These are phyloP conservation scores for Durotheca rogersii DNA, from an alignment of 495 filamentous ascomycete genomes.

Conservation along the genomic window DNA sequence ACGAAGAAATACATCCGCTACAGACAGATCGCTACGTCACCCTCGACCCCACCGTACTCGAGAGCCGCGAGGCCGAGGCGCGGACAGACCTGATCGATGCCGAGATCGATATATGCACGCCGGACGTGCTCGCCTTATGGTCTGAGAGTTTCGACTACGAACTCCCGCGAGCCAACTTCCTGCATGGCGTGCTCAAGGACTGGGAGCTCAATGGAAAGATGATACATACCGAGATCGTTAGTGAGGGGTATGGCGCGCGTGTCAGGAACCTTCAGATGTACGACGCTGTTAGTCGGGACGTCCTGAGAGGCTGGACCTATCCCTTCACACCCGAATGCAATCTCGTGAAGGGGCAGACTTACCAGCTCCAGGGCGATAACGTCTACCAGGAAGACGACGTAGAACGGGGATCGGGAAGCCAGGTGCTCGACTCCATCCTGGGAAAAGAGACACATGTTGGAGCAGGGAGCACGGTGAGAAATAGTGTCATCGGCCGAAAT, in stretches of 20 bases:
- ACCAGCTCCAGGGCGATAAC: slow-evolving; percentile 67
- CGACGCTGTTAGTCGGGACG: slow-evolving; percentile 83
- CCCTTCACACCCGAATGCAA: slow-evolving; percentile 93
- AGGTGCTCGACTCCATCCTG: slow-evolving; percentile 63
- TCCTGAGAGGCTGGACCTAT: slow-evolving; percentile 87
- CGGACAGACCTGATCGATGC: slow-evolving; percentile 90
- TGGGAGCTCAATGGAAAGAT: slow-evolving; percentile 96
- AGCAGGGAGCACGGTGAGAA: slow-evolving; percentile 63
- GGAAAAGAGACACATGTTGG: slow-evolving; percentile 76
- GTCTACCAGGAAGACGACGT: slow-evolving; percentile 73
- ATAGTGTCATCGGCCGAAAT: slow-evolving; percentile 76
- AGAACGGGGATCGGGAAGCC: slow-evolving; percentile 52
- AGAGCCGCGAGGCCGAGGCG: slow-evolving; percentile 72
- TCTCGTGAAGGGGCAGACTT: slow-evolving; percentile 71
- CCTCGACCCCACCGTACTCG: slow-evolving; percentile 62
- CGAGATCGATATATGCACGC: slow-evolving; percentile 96
- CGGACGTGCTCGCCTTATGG: slow-evolving; percentile 91
- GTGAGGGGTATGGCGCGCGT: slow-evolving; percentile 76
- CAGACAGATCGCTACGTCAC: slow-evolving; percentile 56
- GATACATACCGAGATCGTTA: slow-evolving; percentile 85
- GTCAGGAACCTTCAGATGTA: slow-evolving; percentile 86
- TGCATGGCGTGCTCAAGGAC: slow-evolving; percentile 91
- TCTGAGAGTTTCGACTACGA: slow-evolving; percentile 98
- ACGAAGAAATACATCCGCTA: slow-evolving; percentile 69
- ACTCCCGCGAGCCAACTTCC: slow-evolving; percentile 79